Conservation (phyloP, 768 basidiomycete genomes). For the Dioszegia crocea region DNA sequence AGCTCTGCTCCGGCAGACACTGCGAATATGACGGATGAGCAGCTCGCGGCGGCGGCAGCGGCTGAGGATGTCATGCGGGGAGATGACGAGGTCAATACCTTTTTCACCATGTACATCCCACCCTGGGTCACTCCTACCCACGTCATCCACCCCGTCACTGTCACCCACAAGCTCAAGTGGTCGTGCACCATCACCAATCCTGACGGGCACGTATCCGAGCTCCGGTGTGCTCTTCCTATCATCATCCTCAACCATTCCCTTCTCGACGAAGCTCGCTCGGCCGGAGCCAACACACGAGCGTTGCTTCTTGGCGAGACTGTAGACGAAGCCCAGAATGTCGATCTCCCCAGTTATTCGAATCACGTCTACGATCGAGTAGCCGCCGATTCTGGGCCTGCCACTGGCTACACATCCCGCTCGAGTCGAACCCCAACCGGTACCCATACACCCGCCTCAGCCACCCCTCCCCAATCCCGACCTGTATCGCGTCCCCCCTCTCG, state of each 20-base stretch:
- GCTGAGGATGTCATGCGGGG: conserved; percentile 27
- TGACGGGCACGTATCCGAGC: conserved; percentile 88
- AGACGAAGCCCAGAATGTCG: conserved; percentile 61
- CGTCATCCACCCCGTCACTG: conserved; percentile 65
- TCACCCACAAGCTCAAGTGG: conserved; percentile 67
- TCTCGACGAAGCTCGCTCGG: conserved; percentile 66
- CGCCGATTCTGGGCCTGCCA: conserved; percentile 41
- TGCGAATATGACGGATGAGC: conserved; percentile 3
- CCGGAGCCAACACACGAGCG: conserved; percentile 70
- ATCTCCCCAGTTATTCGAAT: conserved; percentile 81
- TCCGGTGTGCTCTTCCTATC: conserved; percentile 89
- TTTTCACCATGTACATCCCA: conserved; percentile 62
- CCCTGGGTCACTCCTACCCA: conserved; percentile 65
- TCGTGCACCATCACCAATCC: conserved; percentile 70
- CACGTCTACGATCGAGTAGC: conserved; percentile 84
- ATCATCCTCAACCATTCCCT: conserved; percentile 72
- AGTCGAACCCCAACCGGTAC: conserved; percentile 30
- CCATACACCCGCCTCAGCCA: conserved; percentile 15
- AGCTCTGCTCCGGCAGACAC: background rate
- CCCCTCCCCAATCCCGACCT: conserved; percentile 38
- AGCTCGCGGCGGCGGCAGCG: conserved; percentile 10
- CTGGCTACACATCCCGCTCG: conserved; percentile 25
- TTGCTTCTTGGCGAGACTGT: conserved; percentile 58
- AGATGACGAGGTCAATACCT: conserved; percentile 56
- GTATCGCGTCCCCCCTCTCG: conserved; percentile 24